These are phyloP conservation scores for Adenanthera pavonina DNA, from an alignment of 306 rosid genomes.

Conservation along the genomic window DNA sequence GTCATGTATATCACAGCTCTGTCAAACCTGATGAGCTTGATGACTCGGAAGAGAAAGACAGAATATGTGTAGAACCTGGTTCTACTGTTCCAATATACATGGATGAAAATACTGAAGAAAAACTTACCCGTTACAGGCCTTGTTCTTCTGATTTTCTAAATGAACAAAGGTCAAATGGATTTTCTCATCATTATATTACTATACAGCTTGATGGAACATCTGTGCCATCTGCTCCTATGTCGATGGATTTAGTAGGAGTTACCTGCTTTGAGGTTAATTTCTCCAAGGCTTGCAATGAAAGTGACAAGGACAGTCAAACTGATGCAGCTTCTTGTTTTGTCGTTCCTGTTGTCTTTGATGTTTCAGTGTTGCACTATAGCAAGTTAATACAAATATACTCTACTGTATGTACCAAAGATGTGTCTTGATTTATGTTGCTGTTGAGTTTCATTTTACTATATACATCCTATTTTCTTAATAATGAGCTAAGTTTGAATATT, in stretches of 20 bases:
- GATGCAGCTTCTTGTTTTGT: constrained; percentile 56
- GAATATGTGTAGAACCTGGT: constrained; percentile 75
- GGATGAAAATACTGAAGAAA: constrained; percentile 69
- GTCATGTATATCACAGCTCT: constrained; percentile 62
- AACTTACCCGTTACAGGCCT: constrained; percentile 64
- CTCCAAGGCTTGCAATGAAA: constrained; percentile 58
- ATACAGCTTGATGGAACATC: constrained; percentile 92
- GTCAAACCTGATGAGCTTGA: constrained; percentile 49
- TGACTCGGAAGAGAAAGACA: constrained; percentile 48
- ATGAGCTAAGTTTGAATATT: constrained; percentile 35
- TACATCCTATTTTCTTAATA: constrained; percentile 10
- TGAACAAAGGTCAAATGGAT: constrained; percentile 67
- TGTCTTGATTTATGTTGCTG: constrained; percentile 20
- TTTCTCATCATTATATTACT: constrained; percentile 74
- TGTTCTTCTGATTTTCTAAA: constrained; percentile 69
- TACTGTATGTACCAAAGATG: constrained; percentile 64
- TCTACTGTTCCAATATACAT: constrained; percentile 73
- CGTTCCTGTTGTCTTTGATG: constrained; percentile 92
- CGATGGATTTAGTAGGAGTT: constrained; percentile 94
- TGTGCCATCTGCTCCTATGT: constrained; percentile 74
- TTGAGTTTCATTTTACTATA: constrained; percentile 18
- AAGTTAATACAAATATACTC: constrained; percentile 88
- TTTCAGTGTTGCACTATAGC: constrained; percentile 82
- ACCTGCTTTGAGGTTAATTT: constrained; percentile 90
- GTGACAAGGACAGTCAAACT: constrained; percentile 41